Conservation (phyloP, 2,329 filamentous ascomycete genomes). For the Gaeumannomyces tritici region DNA sequence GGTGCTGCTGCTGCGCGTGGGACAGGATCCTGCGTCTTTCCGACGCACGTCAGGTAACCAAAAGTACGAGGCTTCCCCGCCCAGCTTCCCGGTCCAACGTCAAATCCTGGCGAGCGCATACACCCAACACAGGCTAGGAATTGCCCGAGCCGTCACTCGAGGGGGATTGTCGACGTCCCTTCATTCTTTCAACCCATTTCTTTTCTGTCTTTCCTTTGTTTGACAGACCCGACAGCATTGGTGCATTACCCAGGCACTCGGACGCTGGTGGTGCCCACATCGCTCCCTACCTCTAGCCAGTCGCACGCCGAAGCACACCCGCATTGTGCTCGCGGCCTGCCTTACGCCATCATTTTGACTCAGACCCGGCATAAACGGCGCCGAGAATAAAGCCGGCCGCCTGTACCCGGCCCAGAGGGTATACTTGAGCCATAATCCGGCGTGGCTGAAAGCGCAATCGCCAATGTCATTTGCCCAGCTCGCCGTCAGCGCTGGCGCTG, state of each 20-base stretch:
- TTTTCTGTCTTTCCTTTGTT: neutral
- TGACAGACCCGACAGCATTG: neutral
- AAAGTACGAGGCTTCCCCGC: neutral
- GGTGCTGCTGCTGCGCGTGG: no score
- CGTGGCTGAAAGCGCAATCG: no score
- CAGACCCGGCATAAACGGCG: neutral
- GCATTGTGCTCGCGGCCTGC: neutral
- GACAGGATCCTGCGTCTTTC: neutral
- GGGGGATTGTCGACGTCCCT: neutral
- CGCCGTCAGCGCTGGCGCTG: neutral
- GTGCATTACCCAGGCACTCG: no score
- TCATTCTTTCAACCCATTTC: neutral
- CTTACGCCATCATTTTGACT: neutral
- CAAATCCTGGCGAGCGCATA: neutral
- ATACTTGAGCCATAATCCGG: no score
- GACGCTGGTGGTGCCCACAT: neutral
- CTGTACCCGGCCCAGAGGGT: neutral
- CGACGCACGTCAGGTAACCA: neutral
- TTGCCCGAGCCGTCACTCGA: neutral
- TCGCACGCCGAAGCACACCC: no score
- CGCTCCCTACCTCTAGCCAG: neutral
- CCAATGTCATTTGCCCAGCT: neutral
- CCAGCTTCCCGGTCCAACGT: neutral
- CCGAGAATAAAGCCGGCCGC: neutral
- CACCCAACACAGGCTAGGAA: neutral